phyloP scores from a whole-genome alignment of 441 rosid species.

The Metrosideros polymorpha region DNA sequence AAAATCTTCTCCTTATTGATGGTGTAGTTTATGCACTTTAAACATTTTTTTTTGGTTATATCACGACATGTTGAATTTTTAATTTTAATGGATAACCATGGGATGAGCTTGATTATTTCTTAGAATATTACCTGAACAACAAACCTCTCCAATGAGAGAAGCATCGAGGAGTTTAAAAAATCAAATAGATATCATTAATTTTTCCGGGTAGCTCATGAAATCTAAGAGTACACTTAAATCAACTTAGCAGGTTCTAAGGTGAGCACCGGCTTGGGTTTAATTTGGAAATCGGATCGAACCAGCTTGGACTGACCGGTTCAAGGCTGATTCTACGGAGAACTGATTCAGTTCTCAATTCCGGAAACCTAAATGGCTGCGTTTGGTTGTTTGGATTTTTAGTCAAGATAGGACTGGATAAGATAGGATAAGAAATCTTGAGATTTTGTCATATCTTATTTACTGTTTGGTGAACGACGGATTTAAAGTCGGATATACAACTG shows the following conservation, averaged over 20 bases:
- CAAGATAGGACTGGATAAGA: too few species aligned
- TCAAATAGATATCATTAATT: background rate
- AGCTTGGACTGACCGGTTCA: background rate
- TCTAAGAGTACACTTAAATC: background rate
- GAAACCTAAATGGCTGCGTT: background rate
- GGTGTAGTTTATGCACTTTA: background rate
- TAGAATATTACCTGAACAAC: background rate
- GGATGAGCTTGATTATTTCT: background rate
- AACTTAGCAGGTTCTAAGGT: background rate
- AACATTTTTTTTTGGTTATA: background rate
- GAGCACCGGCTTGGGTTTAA: rapidly evolving
- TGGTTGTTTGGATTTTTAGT: too few species aligned
- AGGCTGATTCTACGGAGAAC: background rate
- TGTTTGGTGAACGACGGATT: too few species aligned
- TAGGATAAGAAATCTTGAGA: too few species aligned
- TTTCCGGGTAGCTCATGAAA: background rate
- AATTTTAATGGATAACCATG: background rate
- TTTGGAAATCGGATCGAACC: background rate
- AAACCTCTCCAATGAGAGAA: background rate
- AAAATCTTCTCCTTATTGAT: background rate
- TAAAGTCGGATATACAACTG: too few species aligned
- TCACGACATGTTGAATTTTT: background rate
- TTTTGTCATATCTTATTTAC: too few species aligned
- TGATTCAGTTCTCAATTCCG: rapidly evolving
- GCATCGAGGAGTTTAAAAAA: background rate